Conservation (phyloP, 208 protist species). For the Leishmania tropica region DNA sequence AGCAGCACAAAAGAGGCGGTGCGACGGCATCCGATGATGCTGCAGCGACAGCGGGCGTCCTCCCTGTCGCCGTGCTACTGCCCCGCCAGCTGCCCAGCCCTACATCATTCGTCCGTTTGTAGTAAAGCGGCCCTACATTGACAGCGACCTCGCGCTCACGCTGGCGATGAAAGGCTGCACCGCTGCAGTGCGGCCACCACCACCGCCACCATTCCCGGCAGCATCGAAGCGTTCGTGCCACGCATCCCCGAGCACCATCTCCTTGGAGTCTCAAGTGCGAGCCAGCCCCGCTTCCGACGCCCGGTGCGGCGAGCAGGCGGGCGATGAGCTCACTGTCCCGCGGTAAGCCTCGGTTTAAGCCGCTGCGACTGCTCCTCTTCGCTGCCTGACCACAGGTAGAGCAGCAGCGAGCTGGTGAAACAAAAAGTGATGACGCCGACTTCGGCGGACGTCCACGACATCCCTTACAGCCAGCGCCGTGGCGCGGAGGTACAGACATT, state of each 20-base stretch:
- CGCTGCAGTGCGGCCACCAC: background rate
- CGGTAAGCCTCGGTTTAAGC: background rate
- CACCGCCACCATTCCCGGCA: background rate
- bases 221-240: background rate
- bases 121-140: slow-evolving; percentile 30
- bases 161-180: background rate
- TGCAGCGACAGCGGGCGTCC: background rate
- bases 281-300: background rate
- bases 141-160: slow-evolving; percentile 13
- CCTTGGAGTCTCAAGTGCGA: background rate
- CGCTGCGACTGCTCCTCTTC: background rate
- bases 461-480: background rate
- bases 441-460: background rate
- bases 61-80: background rate
- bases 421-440: background rate
- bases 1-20: background rate
- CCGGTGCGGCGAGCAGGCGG: background rate
- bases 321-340: background rate
- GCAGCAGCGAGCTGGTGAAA: background rate
- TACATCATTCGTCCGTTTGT: background rate
- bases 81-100: background rate
- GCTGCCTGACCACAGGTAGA: background rate
- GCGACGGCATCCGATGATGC: background rate
- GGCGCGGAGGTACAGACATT: background rate
- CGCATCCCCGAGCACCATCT: background rate